Evolutionary conservation across 148 eudicot species (phyloP).

Genomic region (Rhododendron mucronatum): DNA sequence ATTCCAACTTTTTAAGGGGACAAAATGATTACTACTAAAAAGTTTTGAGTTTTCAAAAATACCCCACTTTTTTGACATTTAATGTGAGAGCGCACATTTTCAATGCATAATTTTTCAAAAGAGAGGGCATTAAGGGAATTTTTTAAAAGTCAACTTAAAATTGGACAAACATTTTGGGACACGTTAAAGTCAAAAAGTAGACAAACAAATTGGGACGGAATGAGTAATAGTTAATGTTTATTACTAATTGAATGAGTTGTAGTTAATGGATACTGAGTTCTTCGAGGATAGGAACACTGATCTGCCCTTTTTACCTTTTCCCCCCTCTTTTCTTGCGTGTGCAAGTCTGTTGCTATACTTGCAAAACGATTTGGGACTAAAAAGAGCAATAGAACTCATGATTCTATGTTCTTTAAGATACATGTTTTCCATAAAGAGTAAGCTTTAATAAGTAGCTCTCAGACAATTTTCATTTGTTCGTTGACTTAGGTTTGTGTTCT

Average conservation of each 20-base stretch:
- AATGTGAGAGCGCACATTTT: background rate
- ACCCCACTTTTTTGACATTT: background rate
- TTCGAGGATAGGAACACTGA: background rate
- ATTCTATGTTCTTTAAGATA: background rate
- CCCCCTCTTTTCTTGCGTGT: background rate
- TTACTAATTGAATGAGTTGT: background rate
- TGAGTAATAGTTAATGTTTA: background rate
- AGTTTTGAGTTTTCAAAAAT: background rate
- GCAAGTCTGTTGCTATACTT: background rate
- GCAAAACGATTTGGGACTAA: background rate
- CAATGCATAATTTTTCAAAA: background rate
- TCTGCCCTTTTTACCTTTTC: background rate
- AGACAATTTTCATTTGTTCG: background rate
- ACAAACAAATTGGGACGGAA: background rate
- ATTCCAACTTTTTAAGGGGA: background rate
- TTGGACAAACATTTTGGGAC: background rate
- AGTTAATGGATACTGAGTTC: slow-evolving; percentile 1
- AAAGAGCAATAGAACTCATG: background rate
- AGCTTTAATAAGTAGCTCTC: background rate
- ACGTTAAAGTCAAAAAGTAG: background rate
- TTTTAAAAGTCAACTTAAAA: too few relatives aligned
- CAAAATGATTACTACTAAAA: background rate
- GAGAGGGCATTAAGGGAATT: background rate
- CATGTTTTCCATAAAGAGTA: background rate
- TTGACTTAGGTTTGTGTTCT: background rate